Evolutionary conservation across 106 monocot genomes (phyloP), one percentile per base, ranked within the genome.

Genomic region (Iris macrosiphon): DNA sequence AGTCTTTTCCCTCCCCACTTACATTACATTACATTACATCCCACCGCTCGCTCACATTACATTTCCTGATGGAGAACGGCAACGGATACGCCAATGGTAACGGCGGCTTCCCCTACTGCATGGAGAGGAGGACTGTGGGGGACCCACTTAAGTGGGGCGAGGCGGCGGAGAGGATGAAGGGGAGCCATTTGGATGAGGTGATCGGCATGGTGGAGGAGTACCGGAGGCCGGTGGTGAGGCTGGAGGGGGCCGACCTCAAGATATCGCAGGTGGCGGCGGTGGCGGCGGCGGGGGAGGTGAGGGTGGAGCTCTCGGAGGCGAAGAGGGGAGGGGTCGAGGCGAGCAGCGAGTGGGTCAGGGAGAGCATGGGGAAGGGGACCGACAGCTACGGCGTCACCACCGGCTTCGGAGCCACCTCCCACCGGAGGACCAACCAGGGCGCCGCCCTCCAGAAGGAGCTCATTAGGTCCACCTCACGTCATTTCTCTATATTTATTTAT

Each of bases 361-460:
- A 76, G 1, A 65, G 60, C 59, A 60, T 71, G 70, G 52, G 32
- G 29, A 48, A 22, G 22, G 78, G 78, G 13, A 73, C 68, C 26
- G 78, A 79, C 45, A 61, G 61, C 63, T 79, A 79, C 35, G 78
- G 78, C 26, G 62, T 78, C 25, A 78, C 78, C 52, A 79, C 78
- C 19, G 73, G 78, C 4, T 79, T 79, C 31, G 78, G 73, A 2
- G 70, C 76, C 52, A 76, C 76, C 40, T 76, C 70, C 3, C 76
- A 76, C 40, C 18, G 76, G 46, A 51, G 76, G 45, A 76, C 76
- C 60, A 76, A 65, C 45, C 59, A 70, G 22, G 76, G 65, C 2
- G 70, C 60, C 20, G 70, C 76, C 27, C 70, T 76, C 9, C 76
- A 76, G 70, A 65, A 52, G 28, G 76, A 76, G 55, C 70, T 76